phyloP scores from a whole-genome alignment of 2,329 filamentous ascomycete species.

The Exophiala alcalophila region DNA sequence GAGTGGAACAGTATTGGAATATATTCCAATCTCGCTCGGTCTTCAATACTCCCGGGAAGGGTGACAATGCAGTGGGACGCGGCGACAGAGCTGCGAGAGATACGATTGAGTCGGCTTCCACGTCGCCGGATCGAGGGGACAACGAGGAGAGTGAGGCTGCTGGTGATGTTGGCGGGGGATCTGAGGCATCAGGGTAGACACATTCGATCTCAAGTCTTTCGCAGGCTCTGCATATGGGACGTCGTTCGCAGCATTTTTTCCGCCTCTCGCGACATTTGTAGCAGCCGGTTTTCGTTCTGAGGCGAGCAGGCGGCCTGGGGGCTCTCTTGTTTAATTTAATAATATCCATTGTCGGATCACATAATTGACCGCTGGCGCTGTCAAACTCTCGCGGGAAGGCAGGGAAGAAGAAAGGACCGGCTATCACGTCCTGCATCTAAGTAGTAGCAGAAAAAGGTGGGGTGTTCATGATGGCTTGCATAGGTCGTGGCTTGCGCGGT shows the following conservation, averaged over 20 bases:
- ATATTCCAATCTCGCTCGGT: conserved; percentile 24
- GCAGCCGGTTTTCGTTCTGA: conserved; percentile 26
- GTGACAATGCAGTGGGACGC: conserved; percentile 4
- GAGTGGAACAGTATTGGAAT: conserved; percentile 20
- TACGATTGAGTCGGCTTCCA: background rate
- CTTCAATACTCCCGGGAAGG: conserved; percentile 13
- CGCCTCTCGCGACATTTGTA: conserved; percentile 17
- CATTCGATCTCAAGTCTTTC: conserved; percentile 26
- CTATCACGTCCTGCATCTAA: no score
- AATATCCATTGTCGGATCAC: conserved; percentile 3
- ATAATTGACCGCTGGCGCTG: no score
- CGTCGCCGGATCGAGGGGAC: background rate
- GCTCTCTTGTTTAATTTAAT: conserved; percentile 3
- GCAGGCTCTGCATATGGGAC: conserved; percentile 33
- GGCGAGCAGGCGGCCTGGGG: conserved; percentile 18
- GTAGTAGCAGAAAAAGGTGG: no score
- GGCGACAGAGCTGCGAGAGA: background rate
- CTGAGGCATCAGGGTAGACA: conserved; percentile 27
- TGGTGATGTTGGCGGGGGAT: background rate
- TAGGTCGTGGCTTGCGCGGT: no score
- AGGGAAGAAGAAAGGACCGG: no score
- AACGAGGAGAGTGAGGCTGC: background rate
- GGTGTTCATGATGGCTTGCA: no score
- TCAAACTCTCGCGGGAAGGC: no score
- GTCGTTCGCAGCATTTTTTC: conserved; percentile 33